These are phyloP conservation scores for Candida dendrica DNA, from an alignment of 805 yeast genomes.

Conservation along the genomic window DNA sequence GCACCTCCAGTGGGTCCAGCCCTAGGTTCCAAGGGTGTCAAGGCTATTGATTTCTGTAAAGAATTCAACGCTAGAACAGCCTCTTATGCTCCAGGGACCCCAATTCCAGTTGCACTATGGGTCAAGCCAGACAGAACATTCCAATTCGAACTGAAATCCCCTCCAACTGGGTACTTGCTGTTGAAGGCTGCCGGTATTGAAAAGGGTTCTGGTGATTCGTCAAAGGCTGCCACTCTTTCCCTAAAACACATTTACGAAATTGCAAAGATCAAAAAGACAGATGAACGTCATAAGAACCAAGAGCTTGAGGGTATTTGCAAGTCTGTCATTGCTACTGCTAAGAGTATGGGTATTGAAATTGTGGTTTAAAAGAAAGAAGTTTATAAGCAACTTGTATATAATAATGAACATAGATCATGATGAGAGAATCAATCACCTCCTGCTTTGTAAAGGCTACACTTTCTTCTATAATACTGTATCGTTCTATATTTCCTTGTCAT, in stretches of 20 bases:
- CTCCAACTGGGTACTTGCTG: constrained; percentile 84
- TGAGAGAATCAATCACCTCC: too few relatives aligned
- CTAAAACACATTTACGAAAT: constrained; percentile 91
- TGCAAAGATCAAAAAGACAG: constrained; percentile 88
- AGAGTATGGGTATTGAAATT: constrained; percentile 78
- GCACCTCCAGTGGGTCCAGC: constrained; percentile 99
- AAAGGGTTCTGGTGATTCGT: constrained; percentile 71
- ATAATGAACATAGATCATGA: not conserved
- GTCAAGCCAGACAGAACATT: constrained; percentile 92
- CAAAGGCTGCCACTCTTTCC: constrained; percentile 59
- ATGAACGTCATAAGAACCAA: constrained; percentile 64
- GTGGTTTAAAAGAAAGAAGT: constrained; percentile 37
- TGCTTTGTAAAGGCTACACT: too few relatives aligned
- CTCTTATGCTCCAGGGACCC: constrained; percentile 74
- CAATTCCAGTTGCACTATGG: constrained; percentile 78
- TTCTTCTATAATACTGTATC: too few relatives aligned
- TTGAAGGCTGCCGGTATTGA: constrained; percentile 72
- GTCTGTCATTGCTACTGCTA: constrained; percentile 82
- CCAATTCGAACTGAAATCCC: constrained; percentile 78
- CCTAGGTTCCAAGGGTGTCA: constrained; percentile 95
- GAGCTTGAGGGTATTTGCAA: constrained; percentile 74
- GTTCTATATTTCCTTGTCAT: too few relatives aligned
- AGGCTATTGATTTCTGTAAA: constrained; percentile 96
- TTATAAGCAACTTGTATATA: constrained; percentile 5
- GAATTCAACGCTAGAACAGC: constrained; percentile 98